A percentile compares a stretch with the other conserved stretches of the same genome.
Evolutionary conservation across 2,329 filamentous ascomycete species (phyloP).

Genomic region (Ophiocordyceps sinensis): DNA sequence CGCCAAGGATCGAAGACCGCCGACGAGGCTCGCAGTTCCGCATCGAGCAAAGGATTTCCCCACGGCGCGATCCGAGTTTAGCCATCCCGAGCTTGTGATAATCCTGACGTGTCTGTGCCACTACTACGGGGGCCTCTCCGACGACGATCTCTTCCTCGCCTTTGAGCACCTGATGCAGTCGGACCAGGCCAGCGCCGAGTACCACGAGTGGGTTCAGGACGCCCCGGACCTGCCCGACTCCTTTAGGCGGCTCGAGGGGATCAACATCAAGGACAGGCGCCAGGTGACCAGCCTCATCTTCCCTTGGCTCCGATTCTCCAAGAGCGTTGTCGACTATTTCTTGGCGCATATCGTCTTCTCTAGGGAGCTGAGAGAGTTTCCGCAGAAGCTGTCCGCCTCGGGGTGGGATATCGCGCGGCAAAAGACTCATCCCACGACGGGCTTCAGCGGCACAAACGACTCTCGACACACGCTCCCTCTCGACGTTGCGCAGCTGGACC

Average conservation of each 20-base stretch:
- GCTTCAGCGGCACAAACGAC: conserved; percentile 56
- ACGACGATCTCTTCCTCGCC: conserved; percentile 29
- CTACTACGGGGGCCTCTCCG: conserved; percentile 36
- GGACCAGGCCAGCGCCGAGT: conserved; percentile 36
- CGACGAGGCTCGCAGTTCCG: conserved; percentile 36
- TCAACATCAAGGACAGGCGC: conserved; percentile 30
- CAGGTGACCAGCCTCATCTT: conserved; percentile 28
- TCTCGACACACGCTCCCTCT: conserved; percentile 39
- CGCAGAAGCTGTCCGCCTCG: conserved; percentile 43
- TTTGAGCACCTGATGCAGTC: conserved; percentile 32
- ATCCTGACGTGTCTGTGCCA: conserved; percentile 36
- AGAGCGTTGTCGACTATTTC: conserved; percentile 45
- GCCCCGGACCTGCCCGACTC: not conserved
- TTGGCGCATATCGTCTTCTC: conserved; percentile 42
- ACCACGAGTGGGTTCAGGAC: conserved; percentile 25
- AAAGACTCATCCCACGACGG: conserved; percentile 35
- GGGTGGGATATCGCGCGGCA: conserved; percentile 46
- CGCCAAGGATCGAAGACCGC: conserved; percentile 10
- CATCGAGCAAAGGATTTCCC: conserved; percentile 44
- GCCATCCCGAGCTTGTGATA: conserved; percentile 41
- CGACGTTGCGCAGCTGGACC: conserved; percentile 36
- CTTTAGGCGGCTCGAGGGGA: conserved; percentile 17
- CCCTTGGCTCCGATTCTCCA: conserved; percentile 32
- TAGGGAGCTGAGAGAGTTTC: conserved; percentile 44
- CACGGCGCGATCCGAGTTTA: conserved; percentile 38